These are phyloP conservation scores for Linnemannia hyalina DNA, from an alignment of 192 early-diverging fungal genomes.

Conservation along the genomic window DNA sequence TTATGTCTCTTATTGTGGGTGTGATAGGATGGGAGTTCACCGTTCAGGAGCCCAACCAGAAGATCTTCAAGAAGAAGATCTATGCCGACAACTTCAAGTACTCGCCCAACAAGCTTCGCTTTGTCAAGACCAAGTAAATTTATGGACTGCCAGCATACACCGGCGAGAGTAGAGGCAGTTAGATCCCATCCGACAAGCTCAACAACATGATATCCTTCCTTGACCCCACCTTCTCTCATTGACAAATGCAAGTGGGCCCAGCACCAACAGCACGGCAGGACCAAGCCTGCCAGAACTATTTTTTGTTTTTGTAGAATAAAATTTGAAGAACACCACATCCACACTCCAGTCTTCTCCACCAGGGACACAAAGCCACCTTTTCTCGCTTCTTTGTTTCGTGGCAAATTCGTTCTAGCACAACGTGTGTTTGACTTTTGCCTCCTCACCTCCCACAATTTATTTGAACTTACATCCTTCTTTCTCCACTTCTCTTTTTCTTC, in stretches of 20 bases:
- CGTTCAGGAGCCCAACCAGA: slow-evolving; percentile 88
- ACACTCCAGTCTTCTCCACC: background rate
- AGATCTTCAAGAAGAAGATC: slow-evolving; percentile 78
- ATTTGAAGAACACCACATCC: background rate
- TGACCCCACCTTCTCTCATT: background rate
- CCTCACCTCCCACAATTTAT: too few species aligned
- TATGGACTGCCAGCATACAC: background rate
- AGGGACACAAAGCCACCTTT: background rate
- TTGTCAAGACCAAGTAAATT: slow-evolving; percentile 84
- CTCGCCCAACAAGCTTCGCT: slow-evolving; percentile 77
- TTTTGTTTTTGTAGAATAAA: background rate
- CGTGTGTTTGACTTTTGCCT: background rate
- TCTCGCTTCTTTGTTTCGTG: background rate
- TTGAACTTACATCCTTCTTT: too few species aligned
- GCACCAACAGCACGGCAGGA: background rate
- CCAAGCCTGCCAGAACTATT: background rate
- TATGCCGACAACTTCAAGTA: slow-evolving; percentile 95
- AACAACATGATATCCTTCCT: background rate
- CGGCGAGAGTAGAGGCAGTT: background rate
- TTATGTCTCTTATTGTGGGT: background rate
- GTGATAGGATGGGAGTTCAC: slow-evolving; percentile 82
- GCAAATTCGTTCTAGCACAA: background rate
- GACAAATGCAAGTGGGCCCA: background rate
- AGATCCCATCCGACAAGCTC: background rate
- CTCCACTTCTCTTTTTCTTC: background rate